Evolutionary conservation across 2,329 filamentous ascomycete genomes (phyloP).

Genomic region (Teratosphaeriaceae sp.): DNA sequence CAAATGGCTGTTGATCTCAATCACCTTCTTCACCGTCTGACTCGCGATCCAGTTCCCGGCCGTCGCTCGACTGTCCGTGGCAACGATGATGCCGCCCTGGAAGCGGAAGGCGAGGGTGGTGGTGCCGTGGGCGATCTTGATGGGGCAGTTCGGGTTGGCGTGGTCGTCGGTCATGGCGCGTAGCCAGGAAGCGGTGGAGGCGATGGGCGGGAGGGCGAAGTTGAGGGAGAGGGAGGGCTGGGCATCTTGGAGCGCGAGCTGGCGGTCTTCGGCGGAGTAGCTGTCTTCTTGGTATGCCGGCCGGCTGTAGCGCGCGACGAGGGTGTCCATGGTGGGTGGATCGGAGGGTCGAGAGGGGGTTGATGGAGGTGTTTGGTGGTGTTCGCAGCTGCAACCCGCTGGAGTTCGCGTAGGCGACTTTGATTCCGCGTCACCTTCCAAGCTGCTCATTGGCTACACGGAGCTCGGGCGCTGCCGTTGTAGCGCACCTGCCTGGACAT

Average conservation of each 20-base stretch:
- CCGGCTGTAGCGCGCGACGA: conserved; percentile 87
- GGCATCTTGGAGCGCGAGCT: conserved; percentile 57
- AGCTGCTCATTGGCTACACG: background rate
- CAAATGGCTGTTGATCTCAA: conserved; percentile 92
- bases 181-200: conserved; percentile 87
- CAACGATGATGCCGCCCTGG: conserved; percentile 96
- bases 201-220: conserved; percentile 90
- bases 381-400: conserved; percentile 1
- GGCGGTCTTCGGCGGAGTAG: conserved; percentile 51
- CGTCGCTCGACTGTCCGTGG: conserved; percentile 93
- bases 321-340: conserved; percentile 66
- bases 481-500: too few species aligned
- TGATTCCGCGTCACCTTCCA: too few species aligned
- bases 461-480: background rate
- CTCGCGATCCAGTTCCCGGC: conserved; percentile 99
- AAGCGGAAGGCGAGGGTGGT: conserved; percentile 98
- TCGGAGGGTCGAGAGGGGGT: background rate
- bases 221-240: conserved; percentile 76
- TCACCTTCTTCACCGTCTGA: conserved; percentile 99
- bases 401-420: conserved; percentile 1
- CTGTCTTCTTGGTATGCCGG: conserved; percentile 68
- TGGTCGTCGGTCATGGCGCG: conserved; percentile 96
- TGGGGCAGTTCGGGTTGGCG: conserved; percentile 92
- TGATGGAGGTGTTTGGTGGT: conserved; percentile 1
- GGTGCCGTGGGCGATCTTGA: conserved; percentile 99